Evolutionary conservation across 2,329 filamentous ascomycete species (phyloP), one percentile per base, ranked within the genome.

Genomic region (Rutstroemia sp.): DNA sequence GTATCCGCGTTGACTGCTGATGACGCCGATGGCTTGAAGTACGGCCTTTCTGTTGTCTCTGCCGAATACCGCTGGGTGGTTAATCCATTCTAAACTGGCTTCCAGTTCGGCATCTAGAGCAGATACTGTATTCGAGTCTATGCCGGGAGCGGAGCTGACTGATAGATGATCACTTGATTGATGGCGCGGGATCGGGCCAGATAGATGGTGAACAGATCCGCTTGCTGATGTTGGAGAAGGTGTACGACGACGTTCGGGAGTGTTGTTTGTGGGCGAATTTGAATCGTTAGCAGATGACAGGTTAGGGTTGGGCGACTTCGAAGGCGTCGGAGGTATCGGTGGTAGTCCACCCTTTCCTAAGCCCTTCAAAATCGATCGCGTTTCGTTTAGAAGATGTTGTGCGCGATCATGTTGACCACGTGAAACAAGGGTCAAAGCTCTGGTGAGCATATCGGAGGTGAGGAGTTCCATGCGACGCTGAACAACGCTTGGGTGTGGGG

Each of bases 381-480:
- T 99, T 75, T 99, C 94, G 61, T 87, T 89, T 39, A 99, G 79
- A 3, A 99, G 82, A 56, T 95, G 95, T 64, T 95, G 88, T 0
- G 92, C 94, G 38, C 92, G 87, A 67, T 99, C 94, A 69, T 96
- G 89, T 72, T 97, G 92, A 36, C 89, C 90, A 39, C 91, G 84
- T 58, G 89, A 89, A 19, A 97, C 92, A 19, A 99, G 80, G 0
- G 91, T 96, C 59, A 99, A 76, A 14, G 94, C 92, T 57, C 94
- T 81, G 7, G 90, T 95, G 61, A 99, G 81, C 94, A 99, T 99
- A 70, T 99, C 94, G 1, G 92, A 97, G 2, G 94, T 97, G 53
- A 99, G 80, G 30, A 99, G 78, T 72, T 99, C 94, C 94, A 99
- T 99, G 47, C 94, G 87, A 42, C 94, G 83, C 73, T 99, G 94